phyloP scores from a whole-genome alignment of 306 rosid genomes.

The Herpetospermum pedunculosum region DNA sequence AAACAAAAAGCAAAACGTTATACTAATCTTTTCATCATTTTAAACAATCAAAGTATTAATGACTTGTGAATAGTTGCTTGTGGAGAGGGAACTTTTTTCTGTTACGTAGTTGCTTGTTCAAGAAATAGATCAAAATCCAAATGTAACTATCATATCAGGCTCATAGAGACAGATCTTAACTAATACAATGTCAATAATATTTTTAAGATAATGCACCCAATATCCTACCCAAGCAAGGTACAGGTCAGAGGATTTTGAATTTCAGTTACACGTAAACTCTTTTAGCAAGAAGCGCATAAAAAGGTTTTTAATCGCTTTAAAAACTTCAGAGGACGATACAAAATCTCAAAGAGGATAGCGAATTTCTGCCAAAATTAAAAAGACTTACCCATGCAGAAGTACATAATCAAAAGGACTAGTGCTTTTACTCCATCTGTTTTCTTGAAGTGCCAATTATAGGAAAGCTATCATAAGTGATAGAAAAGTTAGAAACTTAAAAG shows the following conservation, averaged over 20 bases:
- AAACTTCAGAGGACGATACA: neutral
- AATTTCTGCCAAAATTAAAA: neutral
- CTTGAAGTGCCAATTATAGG: constrained; percentile 41
- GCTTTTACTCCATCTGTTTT: constrained; percentile 29
- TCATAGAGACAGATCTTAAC: neutral
- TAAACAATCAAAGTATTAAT: neutral
- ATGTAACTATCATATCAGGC: neutral
- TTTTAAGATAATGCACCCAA: neutral
- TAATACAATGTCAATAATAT: neutral
- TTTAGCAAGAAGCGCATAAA: neutral
- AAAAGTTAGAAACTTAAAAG: constrained; percentile 16
- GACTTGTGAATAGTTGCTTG: neutral
- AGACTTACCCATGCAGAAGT: constrained; percentile 44
- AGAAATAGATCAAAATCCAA: neutral
- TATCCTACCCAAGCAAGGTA: neutral
- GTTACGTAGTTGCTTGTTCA: neutral
- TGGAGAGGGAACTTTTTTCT: neutral
- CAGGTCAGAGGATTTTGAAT: neutral
- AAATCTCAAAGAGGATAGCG: neutral
- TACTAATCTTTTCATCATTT: neutral
- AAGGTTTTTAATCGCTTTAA: neutral
- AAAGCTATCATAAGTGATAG: constrained; percentile 34
- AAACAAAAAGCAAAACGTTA: neutral
- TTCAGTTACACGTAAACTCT: neutral
- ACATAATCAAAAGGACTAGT: constrained; percentile 30